Conservation (phyloP, 2,329 filamentous ascomycete species). For the Colletotrichum trifolii region DNA sequence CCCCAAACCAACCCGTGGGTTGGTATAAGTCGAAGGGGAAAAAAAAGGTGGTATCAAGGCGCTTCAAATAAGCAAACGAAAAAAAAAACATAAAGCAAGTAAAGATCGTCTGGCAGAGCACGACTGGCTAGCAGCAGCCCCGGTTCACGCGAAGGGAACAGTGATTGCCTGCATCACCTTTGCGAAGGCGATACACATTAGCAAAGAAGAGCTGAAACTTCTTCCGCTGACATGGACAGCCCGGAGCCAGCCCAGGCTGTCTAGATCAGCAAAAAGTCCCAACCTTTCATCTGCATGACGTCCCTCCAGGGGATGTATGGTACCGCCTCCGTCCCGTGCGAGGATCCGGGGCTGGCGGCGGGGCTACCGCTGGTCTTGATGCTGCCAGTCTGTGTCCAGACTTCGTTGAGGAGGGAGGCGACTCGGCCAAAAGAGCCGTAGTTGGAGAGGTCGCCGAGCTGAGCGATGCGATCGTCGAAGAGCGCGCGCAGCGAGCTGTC, state of each 20-base stretch:
- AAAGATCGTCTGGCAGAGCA: slow-evolving; percentile 12
- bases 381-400: slow-evolving; percentile 83
- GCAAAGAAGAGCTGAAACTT: slow-evolving; percentile 32
- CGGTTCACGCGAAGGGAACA: slow-evolving; percentile 36
- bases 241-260: slow-evolving; percentile 31
- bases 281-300: slow-evolving; percentile 89
- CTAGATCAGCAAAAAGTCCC: slow-evolving; percentile 92
- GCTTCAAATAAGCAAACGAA: slow-evolving; percentile 38
- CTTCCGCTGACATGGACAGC: slow-evolving; percentile 15
- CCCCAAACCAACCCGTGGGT: slow-evolving; percentile 27
- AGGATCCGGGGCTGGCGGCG: slow-evolving; percentile 39
- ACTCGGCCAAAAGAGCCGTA: slow-evolving; percentile 90
- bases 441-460: slow-evolving; percentile 80
- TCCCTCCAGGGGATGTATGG: slow-evolving; percentile 93
- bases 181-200: slow-evolving; percentile 41
- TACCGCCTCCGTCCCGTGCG: slow-evolving; percentile 52
- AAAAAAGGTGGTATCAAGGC: slow-evolving; percentile 41
- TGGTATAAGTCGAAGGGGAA: slow-evolving; percentile 41
- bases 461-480: slow-evolving; percentile 78
- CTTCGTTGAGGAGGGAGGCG: slow-evolving; percentile 79
- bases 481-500: slow-evolving; percentile 80
- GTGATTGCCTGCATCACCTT: slow-evolving; percentile 52
- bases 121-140: slow-evolving; percentile 30
- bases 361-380: slow-evolving; percentile 49
- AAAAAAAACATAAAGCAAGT: slow-evolving; percentile 36